Conservation (phyloP, 1,284 basidiomycete genomes). For the Wallemia mellicola region DNA sequence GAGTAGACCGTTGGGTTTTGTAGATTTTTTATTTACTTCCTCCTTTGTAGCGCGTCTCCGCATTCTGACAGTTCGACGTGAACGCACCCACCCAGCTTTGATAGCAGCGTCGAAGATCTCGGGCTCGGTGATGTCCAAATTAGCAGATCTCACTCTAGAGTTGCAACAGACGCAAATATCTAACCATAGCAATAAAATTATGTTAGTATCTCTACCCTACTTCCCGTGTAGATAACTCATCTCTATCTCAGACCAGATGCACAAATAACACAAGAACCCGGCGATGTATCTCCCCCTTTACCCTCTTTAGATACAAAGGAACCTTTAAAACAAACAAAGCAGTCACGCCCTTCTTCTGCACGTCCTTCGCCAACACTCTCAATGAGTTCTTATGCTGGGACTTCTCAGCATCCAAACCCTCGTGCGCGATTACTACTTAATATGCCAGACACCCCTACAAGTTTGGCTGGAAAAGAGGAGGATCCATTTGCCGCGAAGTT, state of each 20-base stretch:
- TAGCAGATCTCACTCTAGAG: not conserved
- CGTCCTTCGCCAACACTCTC: constrained; percentile 7
- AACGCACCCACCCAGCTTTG: not conserved
- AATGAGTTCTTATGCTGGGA: constrained; percentile 2
- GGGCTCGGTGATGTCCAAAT: not conserved
- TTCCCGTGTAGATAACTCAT: not conserved
- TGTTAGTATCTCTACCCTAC: not conserved
- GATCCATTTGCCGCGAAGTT: not conserved
- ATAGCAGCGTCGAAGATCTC: not conserved
- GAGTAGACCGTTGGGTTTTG: too few species aligned
- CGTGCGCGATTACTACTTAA: not conserved
- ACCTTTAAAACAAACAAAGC: not conserved
- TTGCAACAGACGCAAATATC: not conserved
- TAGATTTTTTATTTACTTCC: too few species aligned
- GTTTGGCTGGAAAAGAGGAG: not conserved
- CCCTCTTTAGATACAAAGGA: not conserved
- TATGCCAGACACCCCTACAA: not conserved
- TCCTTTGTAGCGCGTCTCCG: too few species aligned
- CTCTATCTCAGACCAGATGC: not conserved
- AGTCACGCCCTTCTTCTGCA: constrained; percentile 3
- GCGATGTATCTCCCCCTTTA: not conserved
- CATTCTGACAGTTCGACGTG: too few species aligned
- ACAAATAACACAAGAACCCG: not conserved
- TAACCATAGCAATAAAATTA: not conserved
- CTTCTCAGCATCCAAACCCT: not conserved